Percentiles rank a stretch among this genome's conserved stretches.
Conservation (phyloP, 2,329 filamentous ascomycete genomes). For the Pseudomassariella vexata region DNA sequence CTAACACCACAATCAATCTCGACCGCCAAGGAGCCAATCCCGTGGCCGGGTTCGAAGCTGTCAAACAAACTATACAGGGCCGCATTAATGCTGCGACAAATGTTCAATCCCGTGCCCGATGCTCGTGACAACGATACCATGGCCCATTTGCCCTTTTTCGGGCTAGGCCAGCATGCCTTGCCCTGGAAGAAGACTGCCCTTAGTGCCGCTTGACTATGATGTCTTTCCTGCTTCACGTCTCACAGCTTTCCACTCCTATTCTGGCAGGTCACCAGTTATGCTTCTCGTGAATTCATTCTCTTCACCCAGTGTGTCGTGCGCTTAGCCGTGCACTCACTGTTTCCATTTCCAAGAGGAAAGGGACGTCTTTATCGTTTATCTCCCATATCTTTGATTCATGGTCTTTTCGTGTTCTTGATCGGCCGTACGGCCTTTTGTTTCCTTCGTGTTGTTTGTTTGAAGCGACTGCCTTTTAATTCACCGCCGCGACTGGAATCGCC, state of each 20-base stretch:
- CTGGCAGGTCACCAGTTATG: conserved; percentile 1
- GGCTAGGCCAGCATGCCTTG: not conserved
- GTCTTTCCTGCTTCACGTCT: conserved; percentile 3
- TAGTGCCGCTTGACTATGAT: too few relatives aligned
- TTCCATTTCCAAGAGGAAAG: conserved; percentile 5
- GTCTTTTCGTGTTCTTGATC: conserved; percentile 28
- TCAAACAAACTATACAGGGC: conserved; percentile 13
- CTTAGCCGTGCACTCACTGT: conserved; percentile 6
- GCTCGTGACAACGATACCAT: not conserved
- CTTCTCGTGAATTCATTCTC: conserved; percentile 2
- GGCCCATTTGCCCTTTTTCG: too few relatives aligned
- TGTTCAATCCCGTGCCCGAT: conserved; percentile 3
- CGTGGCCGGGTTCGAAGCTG: conserved; percentile 7
- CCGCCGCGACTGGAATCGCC: conserved; percentile 40
- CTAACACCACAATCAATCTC: conserved; percentile 5
- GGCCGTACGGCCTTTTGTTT: conserved; percentile 33
- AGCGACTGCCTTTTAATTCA: conserved; percentile 14
- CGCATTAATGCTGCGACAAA: conserved; percentile 5
- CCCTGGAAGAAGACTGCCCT: too few relatives aligned
- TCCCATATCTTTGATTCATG: conserved; percentile 28
- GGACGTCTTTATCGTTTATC: conserved; percentile 12
- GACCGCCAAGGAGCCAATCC: conserved; percentile 12
- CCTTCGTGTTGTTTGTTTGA: conserved; percentile 21
- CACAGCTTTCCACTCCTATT: conserved; percentile 1
- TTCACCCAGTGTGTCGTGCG: conserved; percentile 1